Evolutionary conservation across 2,329 filamentous ascomycete species (phyloP).

Genomic region (Epichloe festucae): DNA sequence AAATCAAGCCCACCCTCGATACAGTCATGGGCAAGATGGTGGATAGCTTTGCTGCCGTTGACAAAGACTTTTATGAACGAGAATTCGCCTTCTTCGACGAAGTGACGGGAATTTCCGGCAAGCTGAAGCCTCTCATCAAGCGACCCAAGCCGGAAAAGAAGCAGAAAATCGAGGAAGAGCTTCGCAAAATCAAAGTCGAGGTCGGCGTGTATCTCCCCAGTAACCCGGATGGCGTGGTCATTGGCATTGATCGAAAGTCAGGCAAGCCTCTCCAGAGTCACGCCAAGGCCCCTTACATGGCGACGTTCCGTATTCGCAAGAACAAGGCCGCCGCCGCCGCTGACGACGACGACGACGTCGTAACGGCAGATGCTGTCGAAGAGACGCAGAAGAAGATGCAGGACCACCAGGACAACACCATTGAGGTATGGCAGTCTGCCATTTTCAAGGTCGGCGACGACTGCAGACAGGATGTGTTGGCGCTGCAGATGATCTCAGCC

Average conservation of each 20-base stretch:
- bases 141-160: slow-evolving; percentile 92
- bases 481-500: slow-evolving; percentile 92
- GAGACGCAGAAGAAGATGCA: slow-evolving; percentile 19
- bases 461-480: slow-evolving; percentile 91
- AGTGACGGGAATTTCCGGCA: slow-evolving; percentile 89
- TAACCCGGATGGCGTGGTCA: slow-evolving; percentile 92
- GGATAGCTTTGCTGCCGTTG: slow-evolving; percentile 63
- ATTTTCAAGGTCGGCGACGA: slow-evolving; percentile 99
- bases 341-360: background rate
- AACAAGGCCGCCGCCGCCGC: slow-evolving; percentile 31
- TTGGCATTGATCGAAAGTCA: slow-evolving; percentile 95
- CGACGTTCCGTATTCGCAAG: slow-evolving; percentile 93
- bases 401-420: slow-evolving; percentile 36
- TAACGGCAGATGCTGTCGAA: slow-evolving; percentile 25
- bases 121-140: slow-evolving; percentile 87
- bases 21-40: slow-evolving; percentile 78
- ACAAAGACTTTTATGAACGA: slow-evolving; percentile 78
- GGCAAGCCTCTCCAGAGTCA: slow-evolving; percentile 96
- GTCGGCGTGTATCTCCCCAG: slow-evolving; percentile 94
- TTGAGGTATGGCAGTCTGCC: slow-evolving; percentile 97
- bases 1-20: slow-evolving; percentile 86
- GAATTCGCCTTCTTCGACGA: slow-evolving; percentile 98
- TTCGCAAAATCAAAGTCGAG: slow-evolving; percentile 93
- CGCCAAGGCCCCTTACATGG: slow-evolving; percentile 98
- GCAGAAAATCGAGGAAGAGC: slow-evolving; percentile 95